A percentile compares a stretch with the other conserved stretches of the same genome.
phyloP scores from a whole-genome alignment of 306 rosid genomes.

The apple (Malus domestica) region DNA sequence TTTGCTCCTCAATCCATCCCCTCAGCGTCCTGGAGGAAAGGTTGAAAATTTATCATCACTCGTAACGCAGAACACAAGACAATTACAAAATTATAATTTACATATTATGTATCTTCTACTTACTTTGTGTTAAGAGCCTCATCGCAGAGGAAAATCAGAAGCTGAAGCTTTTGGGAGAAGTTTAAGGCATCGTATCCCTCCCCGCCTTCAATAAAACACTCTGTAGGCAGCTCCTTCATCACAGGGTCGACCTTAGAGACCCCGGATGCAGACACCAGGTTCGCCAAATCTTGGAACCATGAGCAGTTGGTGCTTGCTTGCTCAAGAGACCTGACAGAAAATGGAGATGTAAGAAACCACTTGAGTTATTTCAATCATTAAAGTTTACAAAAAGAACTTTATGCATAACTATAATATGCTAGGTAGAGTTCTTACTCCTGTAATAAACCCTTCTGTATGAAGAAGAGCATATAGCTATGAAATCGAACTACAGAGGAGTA shows the following conservation, averaged over 20 bases:
- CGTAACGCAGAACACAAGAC: background rate
- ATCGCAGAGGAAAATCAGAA: conserved; percentile 44
- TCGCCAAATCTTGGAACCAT: conserved; percentile 39
- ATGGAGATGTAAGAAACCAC: background rate
- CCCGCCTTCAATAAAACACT: conserved; percentile 19
- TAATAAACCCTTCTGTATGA: conserved; percentile 36
- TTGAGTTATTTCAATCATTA: background rate
- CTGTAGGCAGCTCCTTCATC: conserved; percentile 22
- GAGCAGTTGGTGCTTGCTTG: conserved; percentile 15
- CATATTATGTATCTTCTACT: conserved; percentile 15
- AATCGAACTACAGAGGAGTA: conserved; percentile 32
- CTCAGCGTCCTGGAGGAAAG: conserved; percentile 33
- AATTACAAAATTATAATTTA: background rate
- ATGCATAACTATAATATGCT: background rate
- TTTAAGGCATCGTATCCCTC: conserved; percentile 28
- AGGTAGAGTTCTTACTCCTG: conserved; percentile 29
- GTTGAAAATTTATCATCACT: background rate
- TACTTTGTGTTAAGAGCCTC: conserved; percentile 44
- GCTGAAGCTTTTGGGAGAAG: conserved; percentile 35
- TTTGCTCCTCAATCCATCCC: conserved; percentile 38
- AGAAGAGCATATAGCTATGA: conserved; percentile 32
- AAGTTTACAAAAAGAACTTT: background rate
- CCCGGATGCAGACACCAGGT: conserved; percentile 26
- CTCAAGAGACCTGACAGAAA: conserved; percentile 20
- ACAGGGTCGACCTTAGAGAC: background rate